A percentile compares a stretch with the other conserved stretches of the same genome.
Evolutionary conservation across 148 eudicot species (phyloP).

Genomic region (Rhododendron ferrugineum): DNA sequence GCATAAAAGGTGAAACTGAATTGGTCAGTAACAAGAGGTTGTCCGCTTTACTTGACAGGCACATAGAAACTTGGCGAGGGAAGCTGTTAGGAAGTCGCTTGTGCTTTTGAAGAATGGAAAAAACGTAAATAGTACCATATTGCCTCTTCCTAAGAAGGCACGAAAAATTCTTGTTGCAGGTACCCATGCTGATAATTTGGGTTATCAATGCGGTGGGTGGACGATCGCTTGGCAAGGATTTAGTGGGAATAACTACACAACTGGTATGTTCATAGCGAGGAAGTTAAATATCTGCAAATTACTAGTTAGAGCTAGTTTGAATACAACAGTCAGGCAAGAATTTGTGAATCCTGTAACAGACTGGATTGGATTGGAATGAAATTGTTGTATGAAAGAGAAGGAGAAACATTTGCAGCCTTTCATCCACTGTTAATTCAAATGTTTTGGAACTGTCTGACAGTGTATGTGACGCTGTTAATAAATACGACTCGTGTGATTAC

Average conservation of each 20-base stretch:
- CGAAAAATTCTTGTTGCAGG: constrained; percentile 72
- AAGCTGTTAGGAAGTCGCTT: constrained; percentile 89
- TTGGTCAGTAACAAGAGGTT: not conserved
- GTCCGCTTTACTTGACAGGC: constrained; percentile 33
- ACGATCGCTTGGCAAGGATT: constrained; percentile 91
- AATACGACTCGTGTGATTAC: too few species aligned
- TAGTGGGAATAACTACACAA: constrained; percentile 64
- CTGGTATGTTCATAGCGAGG: constrained; percentile 33
- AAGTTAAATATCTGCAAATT: not conserved
- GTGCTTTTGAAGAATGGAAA: constrained; percentile 86
- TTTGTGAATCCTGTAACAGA: not conserved
- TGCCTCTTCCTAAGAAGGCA: constrained; percentile 65
- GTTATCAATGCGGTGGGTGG: constrained; percentile 98
- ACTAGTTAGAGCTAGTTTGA: not conserved
- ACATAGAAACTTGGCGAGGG: constrained; percentile 83
- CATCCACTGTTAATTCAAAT: not conserved
- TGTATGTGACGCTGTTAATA: too few species aligned
- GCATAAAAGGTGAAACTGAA: too few species aligned
- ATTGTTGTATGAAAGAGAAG: not conserved
- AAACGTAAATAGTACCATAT: constrained; percentile 30
- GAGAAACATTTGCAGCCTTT: not conserved
- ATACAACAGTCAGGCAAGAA: not conserved
- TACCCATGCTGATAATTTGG: constrained; percentile 81
- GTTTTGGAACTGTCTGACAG: not conserved
- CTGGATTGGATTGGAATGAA: not conserved